Conservation (phyloP, 1,284 basidiomycete genomes). For the Cystobasidium pallidum region DNA sequence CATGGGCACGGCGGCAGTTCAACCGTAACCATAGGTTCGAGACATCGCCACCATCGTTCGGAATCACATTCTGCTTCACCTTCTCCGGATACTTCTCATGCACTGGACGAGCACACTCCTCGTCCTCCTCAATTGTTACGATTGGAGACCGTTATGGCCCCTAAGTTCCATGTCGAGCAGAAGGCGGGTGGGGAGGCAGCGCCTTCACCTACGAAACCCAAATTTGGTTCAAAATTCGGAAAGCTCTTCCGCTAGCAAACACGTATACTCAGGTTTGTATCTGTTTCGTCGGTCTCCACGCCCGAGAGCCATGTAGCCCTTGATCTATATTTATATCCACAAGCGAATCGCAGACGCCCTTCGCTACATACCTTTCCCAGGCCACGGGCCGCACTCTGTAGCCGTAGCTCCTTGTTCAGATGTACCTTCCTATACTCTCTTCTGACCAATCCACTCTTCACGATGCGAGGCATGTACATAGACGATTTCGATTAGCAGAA, state of each 20-base stretch:
- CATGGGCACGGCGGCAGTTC: slow-evolving; percentile 17
- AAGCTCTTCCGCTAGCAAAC: slow-evolving; percentile 33
- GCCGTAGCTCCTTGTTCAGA: neutral
- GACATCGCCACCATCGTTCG: slow-evolving; percentile 24
- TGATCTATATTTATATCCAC: too few relatives aligned
- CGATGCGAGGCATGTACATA: slow-evolving; percentile 10
- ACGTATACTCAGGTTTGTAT: neutral
- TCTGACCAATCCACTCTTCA: neutral
- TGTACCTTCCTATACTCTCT: slow-evolving; percentile 2
- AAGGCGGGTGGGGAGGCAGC: slow-evolving; percentile 40
- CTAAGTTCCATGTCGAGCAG: slow-evolving; percentile 41
- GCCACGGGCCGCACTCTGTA: neutral
- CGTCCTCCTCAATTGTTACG: slow-evolving; percentile 25
- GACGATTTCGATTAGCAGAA: neutral
- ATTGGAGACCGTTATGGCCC: slow-evolving; percentile 34
- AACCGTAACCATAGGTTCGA: slow-evolving; percentile 4
- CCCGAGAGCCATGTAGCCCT: neutral
- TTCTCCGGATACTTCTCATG: slow-evolving; percentile 23
- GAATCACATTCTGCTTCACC: slow-evolving; percentile 21
- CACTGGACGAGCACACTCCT: slow-evolving; percentile 24
- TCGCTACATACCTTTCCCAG: too few relatives aligned
- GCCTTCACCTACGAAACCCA: slow-evolving; percentile 36
- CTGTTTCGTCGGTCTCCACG: too few relatives aligned
- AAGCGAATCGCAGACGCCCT: too few relatives aligned
- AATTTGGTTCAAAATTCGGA: slow-evolving; percentile 36